Evolutionary conservation across 192 early-diverging fungal genomes (phyloP), one percentile per base, ranked within the genome.

Genomic region (Podila horticola): DNA sequence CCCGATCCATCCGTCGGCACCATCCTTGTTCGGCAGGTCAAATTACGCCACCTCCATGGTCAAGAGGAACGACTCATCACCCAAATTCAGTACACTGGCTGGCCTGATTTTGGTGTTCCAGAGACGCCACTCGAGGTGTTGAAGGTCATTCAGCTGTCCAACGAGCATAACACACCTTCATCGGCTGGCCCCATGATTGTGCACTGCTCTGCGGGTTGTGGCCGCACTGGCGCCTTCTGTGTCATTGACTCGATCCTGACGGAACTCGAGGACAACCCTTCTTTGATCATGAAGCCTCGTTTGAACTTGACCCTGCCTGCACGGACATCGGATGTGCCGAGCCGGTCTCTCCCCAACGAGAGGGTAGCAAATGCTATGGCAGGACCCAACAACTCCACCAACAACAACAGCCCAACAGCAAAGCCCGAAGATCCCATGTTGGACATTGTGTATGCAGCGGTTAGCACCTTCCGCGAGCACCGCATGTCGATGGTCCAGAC

Each of bases 101-200:
- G 96, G 96, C 90, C 92, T n/a, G 97, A 99, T 79, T 95, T 94
- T 79, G 90, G 92, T 19, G 91, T 90, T 8, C 95, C 95, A 1
- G 88, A 91, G 31, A 87, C 87, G 28, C 90, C 92, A 10, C 73
- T 89, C 26, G 88, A 89, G 19, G 84, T 94, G 13, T 83, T 94
- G 57, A 71, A 88, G 62, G 70, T 92, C 33, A 83, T 90, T 30
- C 38, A 79, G 51, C 50, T 79, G 26, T 64, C 75, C 5, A 67
- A 79, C 36, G 41, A 22, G 17, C 45, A 79, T 49, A 68, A 68
- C 45, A 51, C 45, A 8, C 59, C 64, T 57, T 20, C 69, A 55
- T 67, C 70, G 66, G 69, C 75, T 26, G 76, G 85, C 2, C 85
- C 85, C 5, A 83, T 87, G 72, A n/a, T 85, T 45, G 84, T 88